These are phyloP conservation scores for Colletotrichum orchidophilum DNA, from an alignment of 2,329 filamentous ascomycete species.

Conservation along the genomic window DNA sequence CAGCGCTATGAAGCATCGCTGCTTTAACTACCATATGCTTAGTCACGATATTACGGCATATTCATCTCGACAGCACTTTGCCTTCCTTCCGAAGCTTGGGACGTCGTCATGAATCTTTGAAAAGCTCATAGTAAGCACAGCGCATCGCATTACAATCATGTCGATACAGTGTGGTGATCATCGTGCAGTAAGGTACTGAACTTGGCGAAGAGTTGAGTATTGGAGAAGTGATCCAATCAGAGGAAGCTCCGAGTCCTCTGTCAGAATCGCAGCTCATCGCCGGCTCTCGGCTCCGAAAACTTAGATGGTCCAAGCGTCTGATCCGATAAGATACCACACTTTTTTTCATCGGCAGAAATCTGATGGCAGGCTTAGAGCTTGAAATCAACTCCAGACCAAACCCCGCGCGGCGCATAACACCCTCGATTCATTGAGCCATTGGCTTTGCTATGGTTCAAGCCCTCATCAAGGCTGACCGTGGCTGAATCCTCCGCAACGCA, in stretches of 20 bases:
- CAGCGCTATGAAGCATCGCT: not conserved
- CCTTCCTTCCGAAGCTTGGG: not conserved
- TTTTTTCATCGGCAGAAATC: constrained; percentile 9
- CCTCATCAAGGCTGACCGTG: constrained; percentile 4
- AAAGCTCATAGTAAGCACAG: not conserved
- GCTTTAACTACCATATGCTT: not conserved
- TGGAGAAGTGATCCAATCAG: not conserved
- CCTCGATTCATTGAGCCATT: not conserved
- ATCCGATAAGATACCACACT: constrained; percentile 26
- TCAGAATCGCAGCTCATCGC: not conserved
- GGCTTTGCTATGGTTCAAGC: constrained; percentile 2
- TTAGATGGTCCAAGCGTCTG: constrained; percentile 20
- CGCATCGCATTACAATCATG: not conserved
- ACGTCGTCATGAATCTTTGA: not conserved
- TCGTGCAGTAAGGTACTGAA: not conserved
- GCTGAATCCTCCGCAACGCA: not conserved
- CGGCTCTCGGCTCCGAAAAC: constrained; percentile 13
- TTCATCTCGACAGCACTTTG: not conserved
- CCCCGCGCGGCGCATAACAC: not conserved
- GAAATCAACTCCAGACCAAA: not conserved
- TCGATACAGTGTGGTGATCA: not conserved
- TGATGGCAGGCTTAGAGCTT: not conserved
- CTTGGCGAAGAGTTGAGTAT: not conserved
- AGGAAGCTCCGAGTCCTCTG: not conserved
- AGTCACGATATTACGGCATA: not conserved